Base-by-base conservation (phyloP, 106 monocot genomes). In the Dioscorea zingiberensis region DNA sequence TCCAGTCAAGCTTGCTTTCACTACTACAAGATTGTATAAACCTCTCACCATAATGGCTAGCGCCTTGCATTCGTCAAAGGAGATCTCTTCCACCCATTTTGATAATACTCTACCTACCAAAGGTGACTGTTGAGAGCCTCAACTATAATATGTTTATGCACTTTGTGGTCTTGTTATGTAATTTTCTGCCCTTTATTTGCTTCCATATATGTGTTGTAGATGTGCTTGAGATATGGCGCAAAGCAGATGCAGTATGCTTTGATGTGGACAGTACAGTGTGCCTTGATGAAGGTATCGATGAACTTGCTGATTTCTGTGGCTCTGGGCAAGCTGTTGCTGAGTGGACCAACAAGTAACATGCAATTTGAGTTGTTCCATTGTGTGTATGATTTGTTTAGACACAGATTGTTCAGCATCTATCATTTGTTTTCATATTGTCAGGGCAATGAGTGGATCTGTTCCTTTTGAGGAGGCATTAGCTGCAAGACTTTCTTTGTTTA, bases 201-300 rank as follows among this genome's bases (percentile, higher is more conserved):
- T 18, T 25, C 44, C 25, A 54, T 48, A 14, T 55, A 7, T 49
- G 55, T 25, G 53, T 73, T 73, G 44, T 25, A 98, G 98, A 87
- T 60, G 93, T 87, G 32, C 74, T 93, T 51, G 77, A 84, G 68
- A 78, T 89, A 49, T 93, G 89, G 98, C 67, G 74, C 22, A 89
- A 55, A 54, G 88, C 84, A 16, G 82, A 93, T 77, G 98, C 83
- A 4, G 94, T 94, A 47, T 94, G 94, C 70, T 94, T 94, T 67
- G 94, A 94, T 77, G 94, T 94, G 61, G 94, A 94, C 68, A 94
- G 94, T 74, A 94, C 98, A 30, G 98, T 98, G 15, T 93, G 89
- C 65, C 54, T 93, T 57, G 93, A 98, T 63, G 98, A 98, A 78
- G 98, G 98, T 29, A 98, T 98, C 25, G 94, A 94, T 76, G 94